These are phyloP conservation scores for Quercus berberidifolia DNA, from an alignment of 306 rosid genomes.

Conservation along the genomic window DNA sequence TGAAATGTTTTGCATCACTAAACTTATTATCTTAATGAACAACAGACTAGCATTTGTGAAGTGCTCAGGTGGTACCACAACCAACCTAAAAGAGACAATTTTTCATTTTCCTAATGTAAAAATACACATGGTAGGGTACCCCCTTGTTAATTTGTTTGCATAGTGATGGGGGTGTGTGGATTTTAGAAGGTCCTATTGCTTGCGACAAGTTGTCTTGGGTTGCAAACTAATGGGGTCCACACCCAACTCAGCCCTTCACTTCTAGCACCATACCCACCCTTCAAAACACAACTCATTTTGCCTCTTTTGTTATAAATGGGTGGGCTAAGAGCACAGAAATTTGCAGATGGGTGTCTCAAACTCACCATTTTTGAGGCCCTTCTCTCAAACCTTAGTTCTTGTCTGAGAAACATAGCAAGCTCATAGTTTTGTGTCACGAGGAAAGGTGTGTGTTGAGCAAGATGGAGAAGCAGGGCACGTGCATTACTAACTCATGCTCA, in stretches of 20 bases:
- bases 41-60: no score
- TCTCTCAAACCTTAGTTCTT: background rate
- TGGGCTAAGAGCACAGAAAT: slow-evolving; percentile 33
- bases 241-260: slow-evolving; percentile 49
- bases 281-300: slow-evolving; percentile 35
- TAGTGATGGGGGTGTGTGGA: slow-evolving; percentile 28
- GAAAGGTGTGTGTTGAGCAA: slow-evolving; percentile 68
- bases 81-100: slow-evolving; percentile 13
- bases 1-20: no score
- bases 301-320: slow-evolving; percentile 44
- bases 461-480: slow-evolving; percentile 99
- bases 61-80: slow-evolving; percentile 19
- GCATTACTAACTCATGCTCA: slow-evolving; percentile 69
- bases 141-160: slow-evolving; percentile 22
- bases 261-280: slow-evolving; percentile 34
- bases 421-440: slow-evolving; percentile 1
- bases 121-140: slow-evolving; percentile 14
- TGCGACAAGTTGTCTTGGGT: slow-evolving; percentile 52
- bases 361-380: slow-evolving; percentile 27
- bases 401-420: background rate
- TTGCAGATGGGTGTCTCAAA: slow-evolving; percentile 32
- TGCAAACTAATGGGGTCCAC: slow-evolving; percentile 46
- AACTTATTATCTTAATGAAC: no score
- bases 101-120: slow-evolving; percentile 12
- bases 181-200: slow-evolving; percentile 30